A percentile compares a stretch with the other conserved stretches of the same genome.
Conservation (phyloP, 495 filamentous ascomycete genomes). For the Neurospora sublineolata region DNA sequence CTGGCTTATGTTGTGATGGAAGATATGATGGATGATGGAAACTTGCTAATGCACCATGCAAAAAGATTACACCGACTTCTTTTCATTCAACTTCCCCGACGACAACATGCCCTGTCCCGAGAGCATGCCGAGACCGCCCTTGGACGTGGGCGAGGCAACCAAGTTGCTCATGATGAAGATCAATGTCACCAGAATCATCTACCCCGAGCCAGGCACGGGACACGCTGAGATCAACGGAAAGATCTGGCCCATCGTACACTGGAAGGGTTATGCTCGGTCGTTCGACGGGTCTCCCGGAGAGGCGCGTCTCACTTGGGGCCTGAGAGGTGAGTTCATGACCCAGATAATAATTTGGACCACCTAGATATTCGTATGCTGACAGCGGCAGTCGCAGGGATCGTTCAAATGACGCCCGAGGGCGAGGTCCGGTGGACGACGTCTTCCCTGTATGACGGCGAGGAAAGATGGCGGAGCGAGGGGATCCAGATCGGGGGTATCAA, state of each 20-base stretch:
- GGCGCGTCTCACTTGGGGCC: conserved; percentile 46
- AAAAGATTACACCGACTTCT: conserved; percentile 50
- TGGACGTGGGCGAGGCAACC: conserved; percentile 46
- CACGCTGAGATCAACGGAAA: conserved; percentile 30
- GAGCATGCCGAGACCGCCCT: conserved; percentile 34
- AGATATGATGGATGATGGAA: neutral
- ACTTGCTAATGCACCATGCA: neutral
- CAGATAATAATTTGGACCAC: neutral
- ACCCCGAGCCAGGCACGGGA: conserved; percentile 21
- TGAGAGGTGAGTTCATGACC: conserved; percentile 34
- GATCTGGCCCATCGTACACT: conserved; percentile 45
- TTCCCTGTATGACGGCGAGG: conserved; percentile 48
- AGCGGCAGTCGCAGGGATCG: conserved; percentile 29
- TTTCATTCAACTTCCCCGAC: conserved; percentile 45
- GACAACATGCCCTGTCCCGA: conserved; percentile 12
- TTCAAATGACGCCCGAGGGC: conserved; percentile 46
- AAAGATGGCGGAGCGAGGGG: conserved; percentile 55
- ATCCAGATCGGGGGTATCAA: conserved; percentile 50
- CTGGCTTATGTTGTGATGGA: neutral
- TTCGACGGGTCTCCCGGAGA: conserved; percentile 43
- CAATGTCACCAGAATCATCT: conserved; percentile 37
- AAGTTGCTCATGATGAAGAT: conserved; percentile 55
- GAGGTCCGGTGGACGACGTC: conserved; percentile 57
- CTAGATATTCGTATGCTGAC: neutral
- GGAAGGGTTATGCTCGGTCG: conserved; percentile 42